Evolutionary conservation across 148 eudicot genomes (phyloP), one percentile per base, ranked within the genome.

Genomic region (Chenopodium album): DNA sequence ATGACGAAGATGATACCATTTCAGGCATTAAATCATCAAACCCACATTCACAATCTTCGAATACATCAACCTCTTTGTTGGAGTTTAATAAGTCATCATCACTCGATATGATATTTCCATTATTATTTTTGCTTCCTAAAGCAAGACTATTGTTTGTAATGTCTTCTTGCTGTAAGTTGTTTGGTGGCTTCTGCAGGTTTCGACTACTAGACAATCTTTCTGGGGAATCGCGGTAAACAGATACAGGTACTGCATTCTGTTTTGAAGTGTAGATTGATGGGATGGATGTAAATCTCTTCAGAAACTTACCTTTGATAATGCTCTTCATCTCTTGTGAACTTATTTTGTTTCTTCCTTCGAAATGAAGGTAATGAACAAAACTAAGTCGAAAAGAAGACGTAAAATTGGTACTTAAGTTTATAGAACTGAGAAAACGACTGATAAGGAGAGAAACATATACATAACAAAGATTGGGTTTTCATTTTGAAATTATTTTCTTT

Each of bases 31-130:
- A 76, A 47, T 76, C 72, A 83, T 83, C 80, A 63, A 84, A 84
- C 72, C 37, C 83, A 71, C 73, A 70, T 28, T 84, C 86, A 71
- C 86, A 84, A 26, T 80, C 86, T 76, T 84, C 77, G 32, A 84
- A 80, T 20, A 80, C 73, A 70, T 84, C 86, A 75, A 14, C 29
- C 41, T 83, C 79, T 22, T 64, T 78, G 9, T 78, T 19, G 11
- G 66, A 29, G 0, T 0, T 17, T 64, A 71, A 44, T 44, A 52
- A 44, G 20, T 54, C 60, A 54, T 54, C 59, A 54, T 63, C 26
- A 83, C 72, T 50, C 1, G 52, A 64, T 37, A 31, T 64, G 47
- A 13, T 73, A 44, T 82, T 60, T 46, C 67, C 73, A 54, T 34
- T 34, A 34, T 31, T 31, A 31, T 74, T 28, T 34, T 66, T 20